Evolutionary conservation across 768 basidiomycete genomes (phyloP).

Genomic region (Hortiboletus campestris): DNA sequence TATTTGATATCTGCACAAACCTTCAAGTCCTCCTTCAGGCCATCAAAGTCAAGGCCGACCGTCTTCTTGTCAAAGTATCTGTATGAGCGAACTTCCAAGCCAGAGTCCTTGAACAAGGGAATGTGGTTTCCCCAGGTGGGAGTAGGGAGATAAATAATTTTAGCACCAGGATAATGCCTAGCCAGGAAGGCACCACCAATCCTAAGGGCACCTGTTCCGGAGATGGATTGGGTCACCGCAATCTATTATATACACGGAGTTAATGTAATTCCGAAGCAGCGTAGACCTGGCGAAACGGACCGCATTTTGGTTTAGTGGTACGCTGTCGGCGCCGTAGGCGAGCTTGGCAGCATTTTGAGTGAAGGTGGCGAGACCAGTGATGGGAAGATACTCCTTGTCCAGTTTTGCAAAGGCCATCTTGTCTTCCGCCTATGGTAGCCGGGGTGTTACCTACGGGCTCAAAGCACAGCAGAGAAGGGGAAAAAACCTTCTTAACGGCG

Average conservation of each 20-base stretch:
- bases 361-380: conserved; percentile 86
- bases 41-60: conserved; percentile 89
- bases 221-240: conserved; percentile 90
- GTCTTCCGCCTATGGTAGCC: conserved; percentile 65
- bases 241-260: conserved; percentile 46
- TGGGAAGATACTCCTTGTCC: conserved; percentile 97
- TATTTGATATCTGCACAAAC: conserved; percentile 40
- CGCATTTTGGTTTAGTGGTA: conserved; percentile 65
- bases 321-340: conserved; percentile 84
- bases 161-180: conserved; percentile 82
- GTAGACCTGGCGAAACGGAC: conserved; percentile 44
- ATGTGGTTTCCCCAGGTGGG: conserved; percentile 99
- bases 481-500: conserved; percentile 77
- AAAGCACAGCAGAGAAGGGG: background rate
- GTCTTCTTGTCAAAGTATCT: conserved; percentile 93
- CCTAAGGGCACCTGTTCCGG: conserved; percentile 95
- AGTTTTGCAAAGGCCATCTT: conserved; percentile 57
- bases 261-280: background rate
- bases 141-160: conserved; percentile 85
- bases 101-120: conserved; percentile 90
- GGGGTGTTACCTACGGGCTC: background rate
- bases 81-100: conserved; percentile 89
- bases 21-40: conserved; percentile 83
- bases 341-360: conserved; percentile 84
- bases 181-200: conserved; percentile 92